phyloP scores from a whole-genome alignment of 257 asterid genomes.

The Primulina huaijiensis region DNA sequence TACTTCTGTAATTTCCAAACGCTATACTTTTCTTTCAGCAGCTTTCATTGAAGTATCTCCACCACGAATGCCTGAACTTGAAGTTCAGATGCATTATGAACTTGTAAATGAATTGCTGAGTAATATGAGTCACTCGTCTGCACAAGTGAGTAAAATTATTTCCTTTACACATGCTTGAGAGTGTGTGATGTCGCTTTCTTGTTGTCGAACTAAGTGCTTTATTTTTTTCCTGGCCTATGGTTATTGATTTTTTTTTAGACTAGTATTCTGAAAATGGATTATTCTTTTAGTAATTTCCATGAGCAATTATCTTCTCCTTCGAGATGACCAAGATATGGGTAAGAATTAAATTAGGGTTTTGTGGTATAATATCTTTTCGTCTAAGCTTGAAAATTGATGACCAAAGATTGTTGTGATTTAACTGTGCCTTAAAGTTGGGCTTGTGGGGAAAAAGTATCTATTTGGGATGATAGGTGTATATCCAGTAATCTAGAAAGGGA shows the following conservation, averaged over 20 bases:
- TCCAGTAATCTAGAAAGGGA: background rate
- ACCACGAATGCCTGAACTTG: conserved; percentile 66
- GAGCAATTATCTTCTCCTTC: conserved; percentile 11
- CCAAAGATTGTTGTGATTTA: conserved; percentile 6
- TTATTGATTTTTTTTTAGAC: conserved; percentile 3
- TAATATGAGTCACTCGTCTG: conserved; percentile 92
- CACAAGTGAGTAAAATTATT: conserved; percentile 65
- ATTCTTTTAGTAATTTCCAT: background rate
- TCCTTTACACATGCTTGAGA: conserved; percentile 9
- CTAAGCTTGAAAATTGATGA: background rate
- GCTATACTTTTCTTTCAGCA: conserved; percentile 89
- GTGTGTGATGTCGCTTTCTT: conserved; percentile 9
- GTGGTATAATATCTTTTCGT: background rate
- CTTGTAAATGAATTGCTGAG: conserved; percentile 84
- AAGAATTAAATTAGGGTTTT: background rate
- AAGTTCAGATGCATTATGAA: conserved; percentile 58
- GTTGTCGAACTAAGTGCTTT: conserved; percentile 11
- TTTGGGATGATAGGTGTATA: conserved; percentile 8
- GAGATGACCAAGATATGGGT: background rate
- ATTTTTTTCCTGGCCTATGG: conserved; percentile 2
- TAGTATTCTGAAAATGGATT: conserved; percentile 13
- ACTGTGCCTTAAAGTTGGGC: background rate
- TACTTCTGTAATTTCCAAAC: conserved; percentile 82
- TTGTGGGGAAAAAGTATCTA: background rate
- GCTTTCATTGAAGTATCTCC: conserved; percentile 84